phyloP scores from a whole-genome alignment of 306 rosid genomes.

The Cucumis hystrix region DNA sequence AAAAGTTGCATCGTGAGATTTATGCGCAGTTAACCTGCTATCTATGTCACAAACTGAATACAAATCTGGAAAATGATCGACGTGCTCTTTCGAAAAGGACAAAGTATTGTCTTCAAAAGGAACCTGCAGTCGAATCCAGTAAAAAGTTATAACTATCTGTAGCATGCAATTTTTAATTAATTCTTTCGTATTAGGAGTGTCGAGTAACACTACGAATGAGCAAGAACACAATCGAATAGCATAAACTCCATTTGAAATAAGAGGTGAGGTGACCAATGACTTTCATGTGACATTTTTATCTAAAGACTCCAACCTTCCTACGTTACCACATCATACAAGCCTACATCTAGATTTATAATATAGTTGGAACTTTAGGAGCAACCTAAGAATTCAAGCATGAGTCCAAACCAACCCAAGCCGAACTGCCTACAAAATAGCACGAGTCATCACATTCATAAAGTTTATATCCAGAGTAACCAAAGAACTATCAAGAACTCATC shows the following conservation, averaged over 20 bases:
- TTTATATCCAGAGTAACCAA: not conserved
- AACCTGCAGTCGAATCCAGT: conserved; percentile 27
- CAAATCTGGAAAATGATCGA: conserved; percentile 33
- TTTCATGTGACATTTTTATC: not conserved
- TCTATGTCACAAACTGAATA: conserved; percentile 28
- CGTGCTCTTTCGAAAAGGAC: conserved; percentile 28
- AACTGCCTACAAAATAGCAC: not conserved
- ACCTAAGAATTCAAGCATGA: not conserved
- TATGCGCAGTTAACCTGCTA: conserved; percentile 19
- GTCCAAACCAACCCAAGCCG: not conserved
- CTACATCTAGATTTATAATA: not conserved
- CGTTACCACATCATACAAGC: not conserved
- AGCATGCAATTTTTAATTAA: not conserved
- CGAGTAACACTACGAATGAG: not conserved
- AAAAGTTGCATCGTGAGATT: conserved; percentile 15
- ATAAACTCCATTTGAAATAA: not conserved
- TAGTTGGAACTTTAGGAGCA: not conserved
- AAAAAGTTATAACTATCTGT: conserved; percentile 4
- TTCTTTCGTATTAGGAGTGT: not conserved
- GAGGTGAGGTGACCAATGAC: not conserved
- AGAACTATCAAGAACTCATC: not conserved
- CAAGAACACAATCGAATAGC: not conserved
- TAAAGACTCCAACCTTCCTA: not conserved
- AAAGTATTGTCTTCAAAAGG: conserved; percentile 39
- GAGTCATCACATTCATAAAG: not conserved